Conservation (phyloP, 2,329 filamentous ascomycete genomes). For the Pseudogymnoascus sp. region DNA sequence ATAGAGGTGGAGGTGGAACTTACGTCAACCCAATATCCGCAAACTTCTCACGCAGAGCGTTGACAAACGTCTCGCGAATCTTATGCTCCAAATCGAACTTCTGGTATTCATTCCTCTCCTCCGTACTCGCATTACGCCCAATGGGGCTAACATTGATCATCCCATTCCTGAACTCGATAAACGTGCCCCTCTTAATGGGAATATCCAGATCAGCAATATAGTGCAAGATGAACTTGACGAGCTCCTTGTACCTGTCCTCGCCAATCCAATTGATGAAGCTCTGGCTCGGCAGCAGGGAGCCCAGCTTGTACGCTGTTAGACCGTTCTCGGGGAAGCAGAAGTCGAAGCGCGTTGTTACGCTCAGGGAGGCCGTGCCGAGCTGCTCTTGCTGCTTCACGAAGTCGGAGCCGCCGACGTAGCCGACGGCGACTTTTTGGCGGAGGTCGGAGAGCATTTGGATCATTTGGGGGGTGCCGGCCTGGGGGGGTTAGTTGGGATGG, state of each 20-base stretch:
- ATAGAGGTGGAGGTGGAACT: slow-evolving; percentile 32
- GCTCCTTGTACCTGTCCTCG: slow-evolving; percentile 71
- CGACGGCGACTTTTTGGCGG: slow-evolving; percentile 81
- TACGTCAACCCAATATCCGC: slow-evolving; percentile 76
- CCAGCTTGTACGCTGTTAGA: slow-evolving; percentile 80
- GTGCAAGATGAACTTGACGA: slow-evolving; percentile 68
- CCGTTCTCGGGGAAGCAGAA: slow-evolving; percentile 98
- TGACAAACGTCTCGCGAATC: slow-evolving; percentile 69
- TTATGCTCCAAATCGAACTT: slow-evolving; percentile 70
- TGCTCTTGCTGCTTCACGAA: slow-evolving; percentile 94
- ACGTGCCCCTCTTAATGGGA: slow-evolving; percentile 75
- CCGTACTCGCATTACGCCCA: slow-evolving; percentile 73
- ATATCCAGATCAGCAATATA: slow-evolving; percentile 80
- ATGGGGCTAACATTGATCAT: slow-evolving; percentile 84
- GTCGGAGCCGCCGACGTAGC: slow-evolving; percentile 89
- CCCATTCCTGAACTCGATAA: slow-evolving; percentile 82
- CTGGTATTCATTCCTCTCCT: slow-evolving; percentile 78
- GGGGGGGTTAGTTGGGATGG: slow-evolving; percentile 11
- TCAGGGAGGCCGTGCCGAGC: slow-evolving; percentile 59
- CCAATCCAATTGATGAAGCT: slow-evolving; percentile 91
- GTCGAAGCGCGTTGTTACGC: slow-evolving; percentile 84
- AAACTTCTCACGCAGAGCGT: slow-evolving; percentile 70
- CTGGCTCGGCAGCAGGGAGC: slow-evolving; percentile 64
- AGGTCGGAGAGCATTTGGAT: slow-evolving; percentile 69
- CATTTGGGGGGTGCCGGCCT: slow-evolving; percentile 73